phyloP scores from a whole-genome alignment of 306 rosid species.

The Sesbania bispinosa region DNA sequence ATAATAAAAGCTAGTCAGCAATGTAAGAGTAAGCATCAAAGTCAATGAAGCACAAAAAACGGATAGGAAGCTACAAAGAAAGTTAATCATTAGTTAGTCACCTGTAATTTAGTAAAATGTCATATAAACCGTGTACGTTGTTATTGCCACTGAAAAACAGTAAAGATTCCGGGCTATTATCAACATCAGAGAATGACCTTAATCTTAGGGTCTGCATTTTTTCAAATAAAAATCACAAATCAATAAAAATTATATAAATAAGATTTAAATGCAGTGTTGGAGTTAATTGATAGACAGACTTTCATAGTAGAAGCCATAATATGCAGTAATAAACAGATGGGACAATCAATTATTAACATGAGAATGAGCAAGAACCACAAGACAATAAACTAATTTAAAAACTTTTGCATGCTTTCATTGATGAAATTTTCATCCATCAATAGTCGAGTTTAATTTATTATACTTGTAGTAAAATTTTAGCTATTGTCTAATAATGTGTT shows the following conservation, averaged over 20 bases:
- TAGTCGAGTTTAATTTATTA: neutral
- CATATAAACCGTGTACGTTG: slow-evolving; percentile 73
- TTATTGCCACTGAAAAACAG: slow-evolving; percentile 67
- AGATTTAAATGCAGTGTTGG: neutral
- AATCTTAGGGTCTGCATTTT: slow-evolving; percentile 61
- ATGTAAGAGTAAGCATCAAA: slow-evolving; percentile 5
- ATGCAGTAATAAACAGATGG: neutral
- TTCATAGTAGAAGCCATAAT: neutral
- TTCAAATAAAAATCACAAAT: slow-evolving; percentile 10
- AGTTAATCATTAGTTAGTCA: slow-evolving; percentile 25
- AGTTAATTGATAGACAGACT: neutral
- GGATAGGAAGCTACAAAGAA: slow-evolving; percentile 17
- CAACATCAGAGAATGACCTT: slow-evolving; percentile 62
- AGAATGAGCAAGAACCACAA: neutral
- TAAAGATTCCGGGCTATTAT: slow-evolving; percentile 74
- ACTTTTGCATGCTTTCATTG: neutral
- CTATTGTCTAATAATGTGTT: neutral
- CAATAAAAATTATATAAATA: neutral
- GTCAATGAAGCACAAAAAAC: neutral
- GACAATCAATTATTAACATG: neutral
- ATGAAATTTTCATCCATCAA: neutral
- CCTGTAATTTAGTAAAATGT: slow-evolving; percentile 84
- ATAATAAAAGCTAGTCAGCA: slow-evolving; percentile 11
- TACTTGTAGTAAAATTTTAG: neutral
- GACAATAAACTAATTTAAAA: neutral